Evolutionary conservation across 768 basidiomycete genomes (phyloP), one percentile per base, ranked within the genome.

Genomic region (Lentinus brumalis): DNA sequence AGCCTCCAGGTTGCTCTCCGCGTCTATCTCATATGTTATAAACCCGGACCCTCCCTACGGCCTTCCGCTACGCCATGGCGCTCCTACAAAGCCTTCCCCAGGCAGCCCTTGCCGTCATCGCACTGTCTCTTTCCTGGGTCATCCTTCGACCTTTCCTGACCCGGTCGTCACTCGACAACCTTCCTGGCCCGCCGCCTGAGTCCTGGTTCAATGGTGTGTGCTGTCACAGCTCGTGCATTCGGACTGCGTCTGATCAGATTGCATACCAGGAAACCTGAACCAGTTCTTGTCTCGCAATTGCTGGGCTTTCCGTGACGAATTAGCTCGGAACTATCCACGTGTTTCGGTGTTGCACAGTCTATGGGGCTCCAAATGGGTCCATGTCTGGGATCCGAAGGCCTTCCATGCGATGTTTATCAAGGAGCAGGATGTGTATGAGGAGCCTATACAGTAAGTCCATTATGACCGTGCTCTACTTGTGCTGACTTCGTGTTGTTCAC

Each of bases 371-470:
- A 71, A 53, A 67, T 73, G 39, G 57, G 65, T 83, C 5, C 74
- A 75, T 60, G 72, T 79, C 0, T 77, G 68, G 47, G 82, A 83
- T 59, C 78, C 81, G 1, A 76, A 74, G 46, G 82, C 81, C 1
- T 50, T 83, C 53, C 74, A 81, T 50, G 74, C 78, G 53, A 78
- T 83, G 18, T 53, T 82, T 40, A 70, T 81, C 21, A 82, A 81
- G 67, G 82, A 79, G 21, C 57, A 66, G 42, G 55, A 44, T 32
- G 49, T 52, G 2, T 71, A 58, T 32, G 60, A 67, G 14, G 65
- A 70, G 51, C 60, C 61, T 30, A 15, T 57, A 21, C 1, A 29
- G 61, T 58, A 26, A 30, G 56, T 53, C 21, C 21, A 26, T 26
- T 26, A 26, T 26, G 21, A 5, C 38, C 12, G 10, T 9, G 14